phyloP scores from a whole-genome alignment of 805 yeast genomes.

The Isabelozyma pseudorhagii region DNA sequence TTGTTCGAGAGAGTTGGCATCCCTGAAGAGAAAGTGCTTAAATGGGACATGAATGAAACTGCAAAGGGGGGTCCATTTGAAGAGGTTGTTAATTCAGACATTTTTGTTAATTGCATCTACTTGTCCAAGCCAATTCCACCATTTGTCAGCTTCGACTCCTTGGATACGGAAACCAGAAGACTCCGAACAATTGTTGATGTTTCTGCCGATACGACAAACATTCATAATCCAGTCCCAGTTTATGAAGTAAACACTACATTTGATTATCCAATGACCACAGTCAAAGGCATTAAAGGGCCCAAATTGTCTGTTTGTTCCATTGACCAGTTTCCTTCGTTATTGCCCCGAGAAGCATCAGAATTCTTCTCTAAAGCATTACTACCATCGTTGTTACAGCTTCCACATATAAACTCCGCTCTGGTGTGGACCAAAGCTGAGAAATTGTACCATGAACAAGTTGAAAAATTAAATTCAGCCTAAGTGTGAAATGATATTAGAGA shows the following conservation, averaged over 20 bases:
- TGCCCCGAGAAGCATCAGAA: slow-evolving; percentile 98
- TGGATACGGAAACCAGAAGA: slow-evolving; percentile 67
- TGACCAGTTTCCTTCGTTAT: slow-evolving; percentile 91
- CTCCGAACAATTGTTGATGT: slow-evolving; percentile 94
- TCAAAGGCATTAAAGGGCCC: slow-evolving; percentile 76
- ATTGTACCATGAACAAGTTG: slow-evolving; percentile 80
- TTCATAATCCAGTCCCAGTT: slow-evolving; percentile 96
- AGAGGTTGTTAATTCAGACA: slow-evolving; percentile 84
- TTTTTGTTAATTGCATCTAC: slow-evolving; percentile 95
- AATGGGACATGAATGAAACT: slow-evolving; percentile 98
- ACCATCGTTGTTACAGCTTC: slow-evolving; percentile 84
- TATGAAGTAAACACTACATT: slow-evolving; percentile 88
- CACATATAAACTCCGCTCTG: slow-evolving; percentile 75
- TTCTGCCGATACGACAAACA: slow-evolving; percentile 97
- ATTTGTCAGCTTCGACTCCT: slow-evolving; percentile 66
- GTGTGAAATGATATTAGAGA: neutral
- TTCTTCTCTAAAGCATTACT: slow-evolving; percentile 80
- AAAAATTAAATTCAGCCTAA: slow-evolving; percentile 47
- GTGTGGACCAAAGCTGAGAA: slow-evolving; percentile 91
- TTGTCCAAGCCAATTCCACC: slow-evolving; percentile 92
- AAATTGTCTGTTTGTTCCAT: slow-evolving; percentile 88
- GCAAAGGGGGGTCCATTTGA: slow-evolving; percentile 95
- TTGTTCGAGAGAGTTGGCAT: slow-evolving; percentile 79
- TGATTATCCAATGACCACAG: slow-evolving; percentile 84
- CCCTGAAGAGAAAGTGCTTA: slow-evolving; percentile 76